Evolutionary conservation across 306 rosid genomes (phyloP).

Genomic region (Lablab purpureus): DNA sequence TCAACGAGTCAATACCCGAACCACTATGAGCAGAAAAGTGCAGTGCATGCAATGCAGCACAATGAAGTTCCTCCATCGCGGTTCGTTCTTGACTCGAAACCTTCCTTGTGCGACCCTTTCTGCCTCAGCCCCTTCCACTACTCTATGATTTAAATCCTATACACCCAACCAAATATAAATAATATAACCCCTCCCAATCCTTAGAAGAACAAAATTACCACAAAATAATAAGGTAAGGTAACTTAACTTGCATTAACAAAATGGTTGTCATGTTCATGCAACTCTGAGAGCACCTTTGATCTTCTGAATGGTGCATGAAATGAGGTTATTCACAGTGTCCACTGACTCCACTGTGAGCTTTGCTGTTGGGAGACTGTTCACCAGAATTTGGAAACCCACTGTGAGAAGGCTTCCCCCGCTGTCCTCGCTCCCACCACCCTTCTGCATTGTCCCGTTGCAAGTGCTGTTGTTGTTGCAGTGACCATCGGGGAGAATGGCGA

Average conservation of each 20-base stretch:
- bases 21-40: conserved; percentile 53
- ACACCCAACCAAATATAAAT: conserved; percentile 15
- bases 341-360: conserved; percentile 81
- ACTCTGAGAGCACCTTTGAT: conserved; percentile 74
- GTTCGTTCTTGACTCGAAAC: conserved; percentile 99
- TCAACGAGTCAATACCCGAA: conserved; percentile 99
- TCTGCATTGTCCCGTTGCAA: conserved; percentile 29
- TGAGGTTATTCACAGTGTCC: conserved; percentile 78
- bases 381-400: conserved; percentile 86
- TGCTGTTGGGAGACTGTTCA: conserved; percentile 72
- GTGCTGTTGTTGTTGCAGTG: conserved; percentile 5
- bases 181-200: conserved; percentile 26
- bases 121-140: conserved; percentile 29
- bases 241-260: conserved; percentile 22
- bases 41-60: not conserved
- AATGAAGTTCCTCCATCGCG: conserved; percentile 46
- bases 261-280: conserved; percentile 46
- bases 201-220: not conserved
- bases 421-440: conserved; percentile 15
- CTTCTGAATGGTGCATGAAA: conserved; percentile 81
- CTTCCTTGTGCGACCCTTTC: conserved; percentile 47
- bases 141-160: conserved; percentile 36
- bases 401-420: conserved; percentile 72
- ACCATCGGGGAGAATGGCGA: conserved; percentile 73
- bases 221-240: not conserved